Evolutionary conservation across 495 filamentous ascomycete genomes (phyloP).

Genomic region (Xylaria palmicola): DNA sequence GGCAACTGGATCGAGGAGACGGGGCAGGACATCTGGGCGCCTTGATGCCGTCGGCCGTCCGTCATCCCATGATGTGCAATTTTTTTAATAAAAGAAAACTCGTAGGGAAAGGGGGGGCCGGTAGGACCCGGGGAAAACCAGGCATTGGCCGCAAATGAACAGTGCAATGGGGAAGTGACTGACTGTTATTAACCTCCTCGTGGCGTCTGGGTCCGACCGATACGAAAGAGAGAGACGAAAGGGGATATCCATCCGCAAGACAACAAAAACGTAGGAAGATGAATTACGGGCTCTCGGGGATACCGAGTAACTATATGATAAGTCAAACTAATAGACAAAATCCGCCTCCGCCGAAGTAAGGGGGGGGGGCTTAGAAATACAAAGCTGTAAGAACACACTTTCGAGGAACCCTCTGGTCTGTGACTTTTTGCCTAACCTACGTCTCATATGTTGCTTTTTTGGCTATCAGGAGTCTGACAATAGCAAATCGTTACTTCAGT

Average conservation of each 20-base stretch:
- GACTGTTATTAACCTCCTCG: too few species aligned
- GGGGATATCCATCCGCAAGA: too few species aligned
- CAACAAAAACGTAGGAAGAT: background rate
- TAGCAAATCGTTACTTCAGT: too few species aligned
- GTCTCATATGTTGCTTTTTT: too few species aligned
- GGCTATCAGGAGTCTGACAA: too few species aligned
- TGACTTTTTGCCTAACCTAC: too few species aligned
- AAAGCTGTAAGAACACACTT: conserved; percentile 7
- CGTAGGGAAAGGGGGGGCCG: too few species aligned
- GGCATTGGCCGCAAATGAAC: background rate
- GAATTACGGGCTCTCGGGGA: background rate
- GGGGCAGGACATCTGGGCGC: conserved; percentile 88
- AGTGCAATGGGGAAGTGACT: background rate
- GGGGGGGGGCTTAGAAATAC: conserved; percentile 7
- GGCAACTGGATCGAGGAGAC: conserved; percentile 92
- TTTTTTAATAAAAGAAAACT: too few species aligned
- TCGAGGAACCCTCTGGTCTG: too few species aligned
- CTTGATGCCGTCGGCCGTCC: conserved; percentile 40
- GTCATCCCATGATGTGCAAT: background rate
- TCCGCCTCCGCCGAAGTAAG: background rate
- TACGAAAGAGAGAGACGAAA: background rate
- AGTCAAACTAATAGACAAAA: conserved; percentile 13
- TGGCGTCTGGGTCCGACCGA: background rate
- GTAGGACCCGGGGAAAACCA: too few species aligned
- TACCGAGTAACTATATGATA: conserved; percentile 17